Evolutionary conservation across 768 basidiomycete genomes (phyloP), one percentile per base, ranked within the genome.

Genomic region (Clavulina sp.): DNA sequence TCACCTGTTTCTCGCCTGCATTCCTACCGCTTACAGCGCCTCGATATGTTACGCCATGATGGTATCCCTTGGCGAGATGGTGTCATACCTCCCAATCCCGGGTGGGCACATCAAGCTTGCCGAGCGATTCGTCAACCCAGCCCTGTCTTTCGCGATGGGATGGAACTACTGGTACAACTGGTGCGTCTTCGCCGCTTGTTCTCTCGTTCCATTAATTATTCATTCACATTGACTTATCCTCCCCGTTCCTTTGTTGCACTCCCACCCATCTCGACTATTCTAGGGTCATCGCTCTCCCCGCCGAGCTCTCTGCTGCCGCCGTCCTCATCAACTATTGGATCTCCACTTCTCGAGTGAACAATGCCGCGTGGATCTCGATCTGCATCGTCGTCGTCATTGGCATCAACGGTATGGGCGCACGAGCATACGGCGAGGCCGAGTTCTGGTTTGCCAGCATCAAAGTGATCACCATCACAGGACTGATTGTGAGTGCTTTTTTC

Each of bases 381-480:
- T 84, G 77, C 50, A 66, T 91, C 59, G 59, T 83, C 34, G 77
- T 93, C 26, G 80, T 84, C 36, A 62, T 92, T 38, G 68, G 66
- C 28, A 89, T 87, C 64, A 87, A 87, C 5, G 60, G 38, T 30
- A n/a, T 49, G 13, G 48, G 43, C 41, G 55, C 55, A 16, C 58
- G 65, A 49, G 63, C 62, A 31, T 68, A 63, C 56, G 65, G 64
- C 32, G 65, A 64, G 64, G 76, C 77, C 4, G 88, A 91, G 64
- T 92, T 92, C 60, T 70, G 78, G 47, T 91, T 91, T 61, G 85
- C 85, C 71, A 86, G 84, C 5, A 86, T 93, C 68, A 92, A 92
- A 65, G 83, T 93, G n/a, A 64, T 92, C 55, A 62, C 62, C 56
- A 62, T 69, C 23, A 60, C 56, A 36, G 60, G 58, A 4, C 54